phyloP scores from a whole-genome alignment of 2,329 filamentous ascomycete species.

The Samsoniella hepiali region DNA sequence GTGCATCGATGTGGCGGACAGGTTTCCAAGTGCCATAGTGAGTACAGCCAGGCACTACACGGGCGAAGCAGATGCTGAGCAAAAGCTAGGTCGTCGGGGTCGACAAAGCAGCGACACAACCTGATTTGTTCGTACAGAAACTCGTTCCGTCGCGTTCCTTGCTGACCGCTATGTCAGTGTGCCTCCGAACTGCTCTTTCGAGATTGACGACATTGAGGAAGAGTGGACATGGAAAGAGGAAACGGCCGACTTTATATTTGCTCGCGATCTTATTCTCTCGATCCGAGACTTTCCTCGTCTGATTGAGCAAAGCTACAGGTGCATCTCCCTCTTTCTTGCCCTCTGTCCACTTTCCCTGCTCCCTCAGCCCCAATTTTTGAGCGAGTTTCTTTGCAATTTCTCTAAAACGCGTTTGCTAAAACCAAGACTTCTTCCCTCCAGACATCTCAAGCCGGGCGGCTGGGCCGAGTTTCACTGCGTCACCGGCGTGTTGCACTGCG shows the following conservation, averaged over 20 bases:
- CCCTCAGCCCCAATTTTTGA: too few species aligned
- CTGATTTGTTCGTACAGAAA: not conserved
- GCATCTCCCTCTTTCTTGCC: not conserved
- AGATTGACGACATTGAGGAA: slow-evolving; percentile 37
- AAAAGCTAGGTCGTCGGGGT: not conserved
- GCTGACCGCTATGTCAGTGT: slow-evolving; percentile 39
- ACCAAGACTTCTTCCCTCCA: slow-evolving; percentile 5
- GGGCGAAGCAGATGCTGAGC: slow-evolving; percentile 22
- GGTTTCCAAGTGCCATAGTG: not conserved
- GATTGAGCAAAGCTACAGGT: slow-evolving; percentile 35
- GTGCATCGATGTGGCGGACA: not conserved
- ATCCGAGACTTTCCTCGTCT: slow-evolving; percentile 32
- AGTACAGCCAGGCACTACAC: not conserved
- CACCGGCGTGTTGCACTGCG: slow-evolving; percentile 28
- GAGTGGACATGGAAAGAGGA: slow-evolving; percentile 36
- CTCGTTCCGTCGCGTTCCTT: not conserved
- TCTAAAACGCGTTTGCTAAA: too few species aligned
- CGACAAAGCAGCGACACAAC: not conserved
- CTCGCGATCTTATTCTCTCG: slow-evolving; percentile 30
- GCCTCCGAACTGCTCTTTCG: slow-evolving; percentile 36
- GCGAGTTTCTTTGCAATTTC: too few species aligned
- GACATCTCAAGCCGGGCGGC: slow-evolving; percentile 33
- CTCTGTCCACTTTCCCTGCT: not conserved
- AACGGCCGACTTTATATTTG: slow-evolving; percentile 35
- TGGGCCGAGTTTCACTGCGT: slow-evolving; percentile 34